These are phyloP conservation scores for Pichia exigua DNA, from an alignment of 805 yeast species.

Conservation along the genomic window DNA sequence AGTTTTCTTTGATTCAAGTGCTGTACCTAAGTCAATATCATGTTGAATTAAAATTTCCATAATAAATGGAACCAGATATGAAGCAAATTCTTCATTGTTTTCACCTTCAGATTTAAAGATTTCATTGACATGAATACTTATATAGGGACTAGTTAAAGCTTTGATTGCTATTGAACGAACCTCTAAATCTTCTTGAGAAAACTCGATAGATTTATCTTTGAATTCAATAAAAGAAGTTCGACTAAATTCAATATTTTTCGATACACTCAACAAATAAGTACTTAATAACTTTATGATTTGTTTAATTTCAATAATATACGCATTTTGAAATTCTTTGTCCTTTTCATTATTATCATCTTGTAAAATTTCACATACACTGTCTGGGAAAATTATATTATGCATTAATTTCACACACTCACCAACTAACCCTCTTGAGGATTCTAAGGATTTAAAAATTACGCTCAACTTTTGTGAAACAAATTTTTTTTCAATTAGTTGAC, in stretches of 20 bases:
- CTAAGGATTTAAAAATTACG: conserved; percentile 2
- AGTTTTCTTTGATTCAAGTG: conserved; percentile 9
- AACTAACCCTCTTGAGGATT: conserved; percentile 4
- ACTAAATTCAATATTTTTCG: conserved; percentile 20
- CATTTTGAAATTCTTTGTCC: background rate
- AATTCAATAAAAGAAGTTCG: conserved; percentile 18
- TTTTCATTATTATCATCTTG: background rate
- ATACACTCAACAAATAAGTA: conserved; percentile 29
- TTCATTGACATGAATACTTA: conserved; percentile 34
- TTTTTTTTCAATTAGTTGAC: conserved; percentile 15
- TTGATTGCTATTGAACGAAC: conserved; percentile 31
- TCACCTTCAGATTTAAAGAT: conserved; percentile 28
- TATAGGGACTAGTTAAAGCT: conserved; percentile 37
- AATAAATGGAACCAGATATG: conserved; percentile 41
- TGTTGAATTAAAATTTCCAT: conserved; percentile 40
- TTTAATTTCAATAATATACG: conserved; percentile 7
- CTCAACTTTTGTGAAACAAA: conserved; percentile 14
- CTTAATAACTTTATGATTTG: conserved; percentile 22
- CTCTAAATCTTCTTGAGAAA: conserved; percentile 15
- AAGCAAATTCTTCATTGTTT: conserved; percentile 24
- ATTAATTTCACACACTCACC: conserved; percentile 4
- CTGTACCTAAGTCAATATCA: conserved; percentile 18
- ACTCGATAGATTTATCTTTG: conserved; percentile 5
- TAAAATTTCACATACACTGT: background rate
- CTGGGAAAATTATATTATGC: conserved; percentile 5